These are phyloP conservation scores for Tolypocladium guangdongense DNA, from an alignment of 2,329 filamentous ascomycete species.

Conservation along the genomic window DNA sequence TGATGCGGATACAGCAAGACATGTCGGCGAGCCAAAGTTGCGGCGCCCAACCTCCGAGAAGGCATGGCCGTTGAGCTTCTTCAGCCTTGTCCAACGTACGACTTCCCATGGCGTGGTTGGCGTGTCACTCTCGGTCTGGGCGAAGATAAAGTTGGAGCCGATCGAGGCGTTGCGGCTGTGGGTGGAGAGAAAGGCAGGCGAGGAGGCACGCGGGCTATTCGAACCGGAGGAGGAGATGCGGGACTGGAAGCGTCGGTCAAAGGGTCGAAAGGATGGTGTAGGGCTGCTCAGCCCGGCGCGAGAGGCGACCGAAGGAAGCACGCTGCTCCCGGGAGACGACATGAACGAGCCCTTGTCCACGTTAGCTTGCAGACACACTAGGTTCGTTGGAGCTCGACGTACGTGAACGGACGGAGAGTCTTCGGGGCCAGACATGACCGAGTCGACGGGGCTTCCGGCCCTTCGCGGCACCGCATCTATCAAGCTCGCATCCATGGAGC, in stretches of 20 bases:
- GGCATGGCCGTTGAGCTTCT: constrained; percentile 76
- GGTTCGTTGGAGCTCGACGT: constrained; percentile 13
- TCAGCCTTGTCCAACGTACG: constrained; percentile 87
- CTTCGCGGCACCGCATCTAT: constrained; percentile 41
- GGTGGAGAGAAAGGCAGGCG: constrained; percentile 63
- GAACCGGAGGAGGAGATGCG: constrained; percentile 52
- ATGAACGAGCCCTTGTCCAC: constrained; percentile 44
- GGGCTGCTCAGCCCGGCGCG: constrained; percentile 56
- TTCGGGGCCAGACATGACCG: constrained; percentile 63
- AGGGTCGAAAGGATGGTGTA: constrained; percentile 78
- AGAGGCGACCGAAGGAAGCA: constrained; percentile 58
- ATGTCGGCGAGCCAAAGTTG: constrained; percentile 86
- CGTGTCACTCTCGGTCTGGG: constrained; percentile 55
- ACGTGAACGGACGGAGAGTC: constrained; percentile 79
- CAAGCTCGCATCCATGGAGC: constrained; percentile 35
- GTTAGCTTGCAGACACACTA: constrained; percentile 12
- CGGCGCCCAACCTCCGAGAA: constrained; percentile 89
- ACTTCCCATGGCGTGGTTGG: constrained; percentile 89
- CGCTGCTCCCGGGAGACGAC: constrained; percentile 63
- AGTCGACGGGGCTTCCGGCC: constrained; percentile 57
- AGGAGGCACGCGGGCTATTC: constrained; percentile 55
- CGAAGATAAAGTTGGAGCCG: constrained; percentile 55
- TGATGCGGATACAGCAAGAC: constrained; percentile 74
- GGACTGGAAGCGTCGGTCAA: constrained; percentile 89
- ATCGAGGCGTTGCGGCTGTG: constrained; percentile 76